A percentile compares a stretch with the other conserved stretches of the same genome.
These are phyloP conservation scores for Whalleya microplaca DNA, from an alignment of 2,329 filamentous ascomycete species.

Conservation along the genomic window DNA sequence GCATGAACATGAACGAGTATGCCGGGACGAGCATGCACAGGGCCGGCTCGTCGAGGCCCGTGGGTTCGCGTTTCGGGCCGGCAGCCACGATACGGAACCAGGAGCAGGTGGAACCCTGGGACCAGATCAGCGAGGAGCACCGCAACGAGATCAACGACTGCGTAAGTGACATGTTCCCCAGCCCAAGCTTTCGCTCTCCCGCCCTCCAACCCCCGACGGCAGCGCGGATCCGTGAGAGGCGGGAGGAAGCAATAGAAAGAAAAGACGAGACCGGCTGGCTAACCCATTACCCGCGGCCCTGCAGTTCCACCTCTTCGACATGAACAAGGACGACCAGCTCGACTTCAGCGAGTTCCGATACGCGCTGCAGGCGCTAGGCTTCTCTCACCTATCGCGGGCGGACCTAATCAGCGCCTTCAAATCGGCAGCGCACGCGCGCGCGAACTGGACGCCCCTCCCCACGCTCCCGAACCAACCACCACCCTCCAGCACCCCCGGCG, in stretches of 20 bases:
- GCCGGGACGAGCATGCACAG: conserved; percentile 31
- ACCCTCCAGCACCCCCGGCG: conserved; percentile 58
- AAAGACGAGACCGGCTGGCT: not conserved
- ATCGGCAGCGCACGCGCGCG: conserved; percentile 75
- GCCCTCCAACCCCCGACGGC: no score
- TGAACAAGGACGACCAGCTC: conserved; percentile 91
- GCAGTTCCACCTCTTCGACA: conserved; percentile 92
- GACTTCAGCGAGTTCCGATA: conserved; percentile 99
- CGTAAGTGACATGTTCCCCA: conserved; percentile 55
- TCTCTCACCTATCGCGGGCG: conserved; percentile 78
- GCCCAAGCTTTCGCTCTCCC: not conserved
- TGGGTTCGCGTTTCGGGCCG: conserved; percentile 35
- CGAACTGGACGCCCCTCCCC: conserved; percentile 54
- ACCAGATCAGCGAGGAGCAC: conserved; percentile 80
- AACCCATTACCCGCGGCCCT: not conserved
- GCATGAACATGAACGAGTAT: conserved; percentile 40
- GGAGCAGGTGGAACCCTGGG: conserved; percentile 37
- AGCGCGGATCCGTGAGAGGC: no score
- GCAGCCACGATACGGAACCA: conserved; percentile 32
- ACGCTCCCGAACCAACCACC: conserved; percentile 47
- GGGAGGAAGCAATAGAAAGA: no score
- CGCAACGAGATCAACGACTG: conserved; percentile 92
- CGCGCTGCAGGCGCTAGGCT: conserved; percentile 91
- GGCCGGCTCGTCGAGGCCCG: conserved; percentile 31
- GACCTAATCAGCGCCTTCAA: conserved; percentile 83